phyloP scores from a whole-genome alignment of 148 eudicot species.

The Cornus florida region DNA sequence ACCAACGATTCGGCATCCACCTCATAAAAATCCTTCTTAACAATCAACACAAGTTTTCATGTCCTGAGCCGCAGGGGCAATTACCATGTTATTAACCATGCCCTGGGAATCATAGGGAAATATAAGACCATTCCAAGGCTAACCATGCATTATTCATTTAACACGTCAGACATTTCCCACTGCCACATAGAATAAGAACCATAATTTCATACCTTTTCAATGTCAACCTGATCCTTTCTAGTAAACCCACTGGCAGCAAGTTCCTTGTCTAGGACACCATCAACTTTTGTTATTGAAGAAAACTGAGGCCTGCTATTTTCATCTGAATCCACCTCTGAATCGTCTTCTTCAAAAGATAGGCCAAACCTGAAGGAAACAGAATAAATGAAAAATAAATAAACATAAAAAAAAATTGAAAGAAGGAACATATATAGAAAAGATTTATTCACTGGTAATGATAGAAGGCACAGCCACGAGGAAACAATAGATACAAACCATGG shows the following conservation, averaged over 20 bases:
- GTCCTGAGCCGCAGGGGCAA: no score
- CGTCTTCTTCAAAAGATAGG: constrained; percentile 52
- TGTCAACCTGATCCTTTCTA: constrained; percentile 52
- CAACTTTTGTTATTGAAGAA: constrained; percentile 52
- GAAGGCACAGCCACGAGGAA: not conserved
- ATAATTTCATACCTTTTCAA: constrained; percentile 41
- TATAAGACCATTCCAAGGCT: not conserved
- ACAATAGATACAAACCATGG: not conserved
- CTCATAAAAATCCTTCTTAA: no score
- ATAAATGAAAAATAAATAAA: not conserved
- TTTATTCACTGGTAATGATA: not conserved
- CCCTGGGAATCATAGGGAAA: not conserved
- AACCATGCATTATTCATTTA: not conserved
- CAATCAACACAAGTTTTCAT: no score
- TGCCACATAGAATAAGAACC: not conserved
- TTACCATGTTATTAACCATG: not conserved
- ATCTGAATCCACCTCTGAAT: constrained; percentile 46
- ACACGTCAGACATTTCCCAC: not conserved
- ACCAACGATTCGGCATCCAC: no score
- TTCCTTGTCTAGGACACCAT: constrained; percentile 57
- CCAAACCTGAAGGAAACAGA: constrained; percentile 50
- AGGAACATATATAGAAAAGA: not conserved
- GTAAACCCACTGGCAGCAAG: constrained; percentile 80
- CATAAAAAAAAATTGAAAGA: not conserved
- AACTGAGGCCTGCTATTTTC: constrained; percentile 60